Percentiles rank a stretch among this genome's conserved stretches.
Conservation (phyloP, 2,329 filamentous ascomycete species). For the Pseudogymnoascus sp. region DNA sequence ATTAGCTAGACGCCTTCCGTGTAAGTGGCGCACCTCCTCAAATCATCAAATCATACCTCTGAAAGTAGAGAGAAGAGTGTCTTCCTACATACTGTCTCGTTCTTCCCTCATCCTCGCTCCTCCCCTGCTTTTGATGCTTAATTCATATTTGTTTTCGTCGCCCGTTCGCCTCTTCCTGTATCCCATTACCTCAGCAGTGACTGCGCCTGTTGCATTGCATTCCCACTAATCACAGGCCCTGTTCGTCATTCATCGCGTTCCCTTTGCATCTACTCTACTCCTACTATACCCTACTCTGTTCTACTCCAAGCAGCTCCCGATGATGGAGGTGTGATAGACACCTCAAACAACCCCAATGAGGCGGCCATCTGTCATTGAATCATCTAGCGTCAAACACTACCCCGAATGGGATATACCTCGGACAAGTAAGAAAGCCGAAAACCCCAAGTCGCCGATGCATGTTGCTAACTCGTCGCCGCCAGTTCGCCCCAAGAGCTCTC, state of each 20-base stretch:
- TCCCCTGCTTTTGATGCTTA: slow-evolving; percentile 4
- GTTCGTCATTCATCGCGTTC: neutral
- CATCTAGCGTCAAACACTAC: neutral
- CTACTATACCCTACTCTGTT: neutral
- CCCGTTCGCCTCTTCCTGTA: neutral
- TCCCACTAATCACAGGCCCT: neutral
- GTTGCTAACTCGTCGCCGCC: neutral
- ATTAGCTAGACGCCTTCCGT: neutral
- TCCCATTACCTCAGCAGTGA: neutral
- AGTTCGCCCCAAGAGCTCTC: neutral
- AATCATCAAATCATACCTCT: slow-evolving; percentile 1
- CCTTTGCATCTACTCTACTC: neutral
- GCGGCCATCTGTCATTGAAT: neutral
- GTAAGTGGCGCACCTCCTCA: slow-evolving; percentile 4
- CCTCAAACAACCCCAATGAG: neutral
- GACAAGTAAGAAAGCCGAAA: neutral
- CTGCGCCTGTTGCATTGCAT: neutral
- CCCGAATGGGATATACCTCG: slow-evolving; percentile 5
- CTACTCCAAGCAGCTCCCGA: neutral
- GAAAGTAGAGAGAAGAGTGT: slow-evolving; percentile 2
- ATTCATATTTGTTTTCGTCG: neutral
- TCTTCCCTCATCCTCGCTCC: neutral
- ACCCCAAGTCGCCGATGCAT: slow-evolving; percentile 1
- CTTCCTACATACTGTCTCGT: neutral
- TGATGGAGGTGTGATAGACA: slow-evolving; percentile 6